Conservation (phyloP, 768 basidiomycete genomes). For the Tylopilus plumbeoviolaceoides region DNA sequence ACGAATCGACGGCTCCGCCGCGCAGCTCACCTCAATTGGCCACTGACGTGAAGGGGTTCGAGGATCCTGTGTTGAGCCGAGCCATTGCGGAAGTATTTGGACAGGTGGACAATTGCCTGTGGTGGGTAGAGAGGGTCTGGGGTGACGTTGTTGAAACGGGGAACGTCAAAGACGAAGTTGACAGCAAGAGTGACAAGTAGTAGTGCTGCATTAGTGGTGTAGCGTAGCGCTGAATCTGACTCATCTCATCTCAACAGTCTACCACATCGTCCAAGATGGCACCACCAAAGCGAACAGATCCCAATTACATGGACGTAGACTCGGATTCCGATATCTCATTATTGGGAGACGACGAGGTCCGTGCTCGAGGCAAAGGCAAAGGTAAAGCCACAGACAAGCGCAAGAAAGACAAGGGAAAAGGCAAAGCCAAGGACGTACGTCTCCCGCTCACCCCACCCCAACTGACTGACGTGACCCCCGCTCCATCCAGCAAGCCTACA, state of each 20-base stretch:
- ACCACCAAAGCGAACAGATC: constrained; percentile 25
- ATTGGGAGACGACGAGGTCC: constrained; percentile 43
- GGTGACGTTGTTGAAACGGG: constrained; percentile 34
- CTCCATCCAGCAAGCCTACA: constrained; percentile 65
- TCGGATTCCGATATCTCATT: constrained; percentile 73
- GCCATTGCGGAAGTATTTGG: constrained; percentile 40
- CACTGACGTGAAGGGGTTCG: constrained; percentile 57
- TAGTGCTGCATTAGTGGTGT: neutral
- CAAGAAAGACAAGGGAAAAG: constrained; percentile 49
- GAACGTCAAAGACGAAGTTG: neutral
- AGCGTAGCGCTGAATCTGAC: neutral
- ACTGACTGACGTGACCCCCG: neutral
- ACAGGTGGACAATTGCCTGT: constrained; percentile 39
- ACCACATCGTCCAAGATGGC: constrained; percentile 15
- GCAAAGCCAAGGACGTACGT: constrained; percentile 33
- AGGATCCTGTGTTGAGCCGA: constrained; percentile 51
- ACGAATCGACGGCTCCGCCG: constrained; percentile 1
- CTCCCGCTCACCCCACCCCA: neutral
- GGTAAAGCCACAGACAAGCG: constrained; percentile 48
- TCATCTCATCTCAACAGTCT: too few relatives aligned
- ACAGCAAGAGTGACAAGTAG: neutral
- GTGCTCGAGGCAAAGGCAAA: constrained; percentile 56
- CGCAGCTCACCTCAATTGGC: constrained; percentile 1
- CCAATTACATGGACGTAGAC: constrained; percentile 50
- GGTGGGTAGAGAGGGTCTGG: constrained; percentile 60